phyloP scores from a whole-genome alignment of 768 basidiomycete genomes.

The Calocybe gangraenosa region DNA sequence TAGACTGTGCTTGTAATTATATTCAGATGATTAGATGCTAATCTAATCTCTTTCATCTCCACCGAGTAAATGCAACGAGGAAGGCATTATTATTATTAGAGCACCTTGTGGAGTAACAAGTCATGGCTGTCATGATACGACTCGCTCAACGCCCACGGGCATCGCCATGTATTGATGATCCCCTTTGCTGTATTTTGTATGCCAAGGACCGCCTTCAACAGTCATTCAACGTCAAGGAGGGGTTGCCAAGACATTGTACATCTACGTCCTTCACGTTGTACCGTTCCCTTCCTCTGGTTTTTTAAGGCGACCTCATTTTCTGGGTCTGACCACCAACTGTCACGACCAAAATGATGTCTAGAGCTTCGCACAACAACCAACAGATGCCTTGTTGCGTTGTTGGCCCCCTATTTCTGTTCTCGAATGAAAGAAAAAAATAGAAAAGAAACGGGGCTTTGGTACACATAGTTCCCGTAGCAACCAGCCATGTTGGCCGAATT shows the following conservation, averaged over 20 bases:
- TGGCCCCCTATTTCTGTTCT: background rate
- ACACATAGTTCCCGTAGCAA: conserved; percentile 24
- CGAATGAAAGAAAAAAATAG: background rate
- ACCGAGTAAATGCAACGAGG: background rate
- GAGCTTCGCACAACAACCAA: conserved; percentile 8
- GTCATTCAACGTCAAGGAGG: too few species aligned
- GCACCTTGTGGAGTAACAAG: too few species aligned
- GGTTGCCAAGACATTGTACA: conserved; percentile 5
- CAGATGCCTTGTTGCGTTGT: conserved; percentile 1
- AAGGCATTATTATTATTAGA: background rate
- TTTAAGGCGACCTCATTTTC: background rate
- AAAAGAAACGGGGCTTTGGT: background rate
- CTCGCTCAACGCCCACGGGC: too few species aligned
- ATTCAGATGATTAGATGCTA: too few species aligned
- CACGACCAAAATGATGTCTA: background rate
- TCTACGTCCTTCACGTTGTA: background rate
- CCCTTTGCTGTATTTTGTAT: too few species aligned
- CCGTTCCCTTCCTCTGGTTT: background rate
- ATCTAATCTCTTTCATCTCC: background rate
- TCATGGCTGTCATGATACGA: too few species aligned
- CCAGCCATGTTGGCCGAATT: conserved; percentile 12
- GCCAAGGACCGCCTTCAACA: too few species aligned
- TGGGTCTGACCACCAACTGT: conserved; percentile 1
- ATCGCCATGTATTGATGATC: too few species aligned
- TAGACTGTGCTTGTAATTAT: background rate